Evolutionary conservation across 352 stramenopile species (phyloP).

Genomic region (Phytophthora idaei): DNA sequence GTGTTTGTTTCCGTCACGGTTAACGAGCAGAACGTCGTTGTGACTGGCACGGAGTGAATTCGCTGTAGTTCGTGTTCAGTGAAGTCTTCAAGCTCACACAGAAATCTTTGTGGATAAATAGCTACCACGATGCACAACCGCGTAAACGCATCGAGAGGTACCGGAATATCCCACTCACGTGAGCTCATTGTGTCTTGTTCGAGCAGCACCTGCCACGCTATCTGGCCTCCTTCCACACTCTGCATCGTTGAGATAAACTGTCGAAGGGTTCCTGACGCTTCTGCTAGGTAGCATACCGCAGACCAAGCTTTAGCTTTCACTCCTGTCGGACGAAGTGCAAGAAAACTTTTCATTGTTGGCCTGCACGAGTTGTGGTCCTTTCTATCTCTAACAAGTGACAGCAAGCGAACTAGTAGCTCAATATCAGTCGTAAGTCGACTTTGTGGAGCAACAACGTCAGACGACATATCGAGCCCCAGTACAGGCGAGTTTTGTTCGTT

Average conservation of each 20-base stretch:
- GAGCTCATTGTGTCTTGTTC: constrained; percentile 12
- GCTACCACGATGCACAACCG: constrained; percentile 35
- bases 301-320: constrained; percentile 31
- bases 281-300: constrained; percentile 37
- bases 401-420: constrained; percentile 20
- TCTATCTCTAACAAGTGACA: constrained; percentile 10
- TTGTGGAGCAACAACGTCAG: neutral
- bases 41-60: constrained; percentile 10
- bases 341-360: constrained; percentile 24
- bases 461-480: neutral
- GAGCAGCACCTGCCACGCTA: constrained; percentile 31
- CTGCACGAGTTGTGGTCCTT: constrained; percentile 4
- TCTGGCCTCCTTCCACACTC: constrained; percentile 7
- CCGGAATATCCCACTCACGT: constrained; percentile 13
- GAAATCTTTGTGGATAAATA: constrained; percentile 30
- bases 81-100: constrained; percentile 44
- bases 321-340: constrained; percentile 26
- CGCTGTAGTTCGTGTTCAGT: constrained; percentile 18
- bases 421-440: neutral
- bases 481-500: constrained; percentile 3
- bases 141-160: constrained; percentile 23
- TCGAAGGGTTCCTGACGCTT: constrained; percentile 27
- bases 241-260: constrained; percentile 39
- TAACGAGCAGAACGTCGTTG: constrained; percentile 5
- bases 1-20: constrained; percentile 1